Percentiles rank a stretch among this genome's conserved stretches.
These are phyloP conservation scores for Teratosphaeria gauchensis DNA, from an alignment of 2,329 filamentous ascomycete species.

Conservation along the genomic window DNA sequence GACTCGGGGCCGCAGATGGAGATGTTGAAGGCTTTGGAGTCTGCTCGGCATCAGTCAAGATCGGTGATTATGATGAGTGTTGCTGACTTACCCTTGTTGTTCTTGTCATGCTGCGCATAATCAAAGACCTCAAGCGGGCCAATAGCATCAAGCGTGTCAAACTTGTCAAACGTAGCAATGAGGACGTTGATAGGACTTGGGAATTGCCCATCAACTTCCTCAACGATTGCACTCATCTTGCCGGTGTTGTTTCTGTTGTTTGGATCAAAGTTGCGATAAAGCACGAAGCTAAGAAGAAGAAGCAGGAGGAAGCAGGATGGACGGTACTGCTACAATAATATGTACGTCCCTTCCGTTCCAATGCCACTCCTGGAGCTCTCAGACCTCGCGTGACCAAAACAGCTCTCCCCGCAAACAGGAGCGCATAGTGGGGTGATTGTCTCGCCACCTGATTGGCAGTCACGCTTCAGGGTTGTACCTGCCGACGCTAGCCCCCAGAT, in stretches of 20 bases:
- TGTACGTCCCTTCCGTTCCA: background rate
- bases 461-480: background rate
- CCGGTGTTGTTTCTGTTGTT: constrained; percentile 14
- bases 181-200: constrained; percentile 48
- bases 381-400: background rate
- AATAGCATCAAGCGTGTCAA: constrained; percentile 48
- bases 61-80: background rate
- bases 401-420: background rate
- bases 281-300: background rate
- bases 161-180: constrained; percentile 46
- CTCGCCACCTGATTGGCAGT: background rate
- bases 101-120: constrained; percentile 44
- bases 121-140: constrained; percentile 50
- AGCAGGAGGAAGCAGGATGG: background rate
- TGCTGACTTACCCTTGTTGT: constrained; percentile 38
- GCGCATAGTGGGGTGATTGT: background rate
- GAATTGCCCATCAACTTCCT: constrained; percentile 25
- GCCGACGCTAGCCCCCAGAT: too few species aligned
- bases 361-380: background rate
- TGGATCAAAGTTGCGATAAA: background rate
- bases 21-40: constrained; percentile 45
- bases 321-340: background rate
- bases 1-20: constrained; percentile 40
- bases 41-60: constrained; percentile 22
- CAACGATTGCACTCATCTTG: constrained; percentile 42